Evolutionary conservation across 257 asterid genomes (phyloP).

Genomic region (Misopates orontium): DNA sequence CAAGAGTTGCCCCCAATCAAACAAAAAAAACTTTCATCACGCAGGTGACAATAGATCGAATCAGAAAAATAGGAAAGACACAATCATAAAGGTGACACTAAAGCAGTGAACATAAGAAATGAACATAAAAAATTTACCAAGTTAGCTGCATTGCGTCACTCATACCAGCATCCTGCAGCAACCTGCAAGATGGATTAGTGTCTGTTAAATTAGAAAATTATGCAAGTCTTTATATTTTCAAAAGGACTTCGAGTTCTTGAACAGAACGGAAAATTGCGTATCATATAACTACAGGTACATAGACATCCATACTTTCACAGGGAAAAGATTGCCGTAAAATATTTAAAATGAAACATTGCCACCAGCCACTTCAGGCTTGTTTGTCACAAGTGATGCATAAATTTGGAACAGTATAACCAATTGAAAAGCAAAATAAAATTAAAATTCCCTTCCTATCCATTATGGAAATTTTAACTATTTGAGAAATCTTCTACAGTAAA

Average conservation of each 20-base stretch:
- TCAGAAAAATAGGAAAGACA: background rate
- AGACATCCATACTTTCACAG: background rate
- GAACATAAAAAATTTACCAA: slow-evolving; percentile 51
- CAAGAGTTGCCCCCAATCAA: slow-evolving; percentile 26
- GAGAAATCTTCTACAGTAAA: background rate
- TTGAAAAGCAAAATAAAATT: background rate
- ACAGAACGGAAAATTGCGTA: background rate
- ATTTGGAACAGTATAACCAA: slow-evolving; percentile 6
- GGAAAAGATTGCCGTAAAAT: slow-evolving; percentile 5
- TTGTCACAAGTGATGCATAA: background rate
- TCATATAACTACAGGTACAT: background rate
- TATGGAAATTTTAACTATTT: background rate
- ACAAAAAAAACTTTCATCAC: slow-evolving; percentile 12
- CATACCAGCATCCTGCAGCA: slow-evolving; percentile 96
- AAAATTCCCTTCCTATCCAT: background rate
- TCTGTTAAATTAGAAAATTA: slow-evolving; percentile 14
- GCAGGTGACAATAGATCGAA: background rate
- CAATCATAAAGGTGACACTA: background rate
- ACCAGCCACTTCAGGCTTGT: background rate
- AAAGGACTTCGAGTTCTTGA: background rate
- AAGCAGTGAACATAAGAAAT: background rate
- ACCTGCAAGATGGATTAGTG: slow-evolving; percentile 42
- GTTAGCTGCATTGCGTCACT: slow-evolving; percentile 75
- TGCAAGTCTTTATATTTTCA: background rate
- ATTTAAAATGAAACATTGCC: background rate